A percentile compares a stretch with the other conserved stretches of the same genome.
These are phyloP conservation scores for Phoenix roebelenii DNA, from an alignment of 176 grass and related monocot species.

Conservation along the genomic window DNA sequence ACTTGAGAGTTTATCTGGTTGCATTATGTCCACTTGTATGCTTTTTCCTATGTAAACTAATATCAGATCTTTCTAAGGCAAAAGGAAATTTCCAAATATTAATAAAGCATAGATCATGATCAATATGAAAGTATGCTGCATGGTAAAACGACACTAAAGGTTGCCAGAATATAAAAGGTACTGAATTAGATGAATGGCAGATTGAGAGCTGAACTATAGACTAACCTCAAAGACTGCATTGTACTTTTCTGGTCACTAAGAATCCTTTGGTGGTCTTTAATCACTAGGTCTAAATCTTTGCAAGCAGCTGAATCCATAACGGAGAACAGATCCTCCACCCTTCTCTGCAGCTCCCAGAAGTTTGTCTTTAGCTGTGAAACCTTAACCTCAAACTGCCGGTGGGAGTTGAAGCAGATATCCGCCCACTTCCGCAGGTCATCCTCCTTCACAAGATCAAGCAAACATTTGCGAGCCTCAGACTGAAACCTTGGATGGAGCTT, in stretches of 20 bases:
- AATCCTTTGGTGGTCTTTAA: constrained; percentile 62
- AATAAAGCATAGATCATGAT: not conserved
- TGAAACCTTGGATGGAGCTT: constrained; percentile 59
- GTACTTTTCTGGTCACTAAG: constrained; percentile 78
- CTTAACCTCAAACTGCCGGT: constrained; percentile 61
- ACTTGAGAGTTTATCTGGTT: no score
- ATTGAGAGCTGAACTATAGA: not conserved
- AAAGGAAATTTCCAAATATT: constrained; percentile 1
- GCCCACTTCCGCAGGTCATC: constrained; percentile 57
- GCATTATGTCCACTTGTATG: no score
- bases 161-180: not conserved
- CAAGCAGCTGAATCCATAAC: constrained; percentile 52
- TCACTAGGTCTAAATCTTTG: constrained; percentile 65
- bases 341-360: constrained; percentile 71
- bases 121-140: not conserved
- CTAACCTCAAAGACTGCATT: constrained; percentile 93
- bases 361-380: constrained; percentile 55
- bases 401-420: constrained; percentile 53
- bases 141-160: not conserved
- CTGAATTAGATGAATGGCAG: no score
- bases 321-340: constrained; percentile 54
- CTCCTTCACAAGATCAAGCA: constrained; percentile 80
- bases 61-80: no score
- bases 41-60: no score
- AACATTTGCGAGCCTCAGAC: constrained; percentile 42